Evolutionary conservation across 176 grass and related monocot species (phyloP), one percentile per base, ranked within the genome.

Genomic region (Pontederia paniculata): DNA sequence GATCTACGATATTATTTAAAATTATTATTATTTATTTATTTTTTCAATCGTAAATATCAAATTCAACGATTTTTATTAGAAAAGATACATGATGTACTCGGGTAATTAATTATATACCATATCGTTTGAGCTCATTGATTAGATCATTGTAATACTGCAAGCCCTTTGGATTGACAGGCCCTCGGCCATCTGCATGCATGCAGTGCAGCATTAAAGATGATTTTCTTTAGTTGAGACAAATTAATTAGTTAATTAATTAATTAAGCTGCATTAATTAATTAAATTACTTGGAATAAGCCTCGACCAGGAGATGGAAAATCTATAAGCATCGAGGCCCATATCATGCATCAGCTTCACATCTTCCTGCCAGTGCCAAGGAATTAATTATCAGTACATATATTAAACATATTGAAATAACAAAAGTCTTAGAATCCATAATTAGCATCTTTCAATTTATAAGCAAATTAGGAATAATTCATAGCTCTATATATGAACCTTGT

Each of bases 271-370:
- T n/a, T 11, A 21, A 23, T 22, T 15, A 8, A 50, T 45, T n/a
- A n/a, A 37, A 37, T 37, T 71, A 95, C 84, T 75, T 15, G 81
- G 89, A 59, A 95, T 80, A 45, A 88, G 69, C 52, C 81, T 62
- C 8, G 81, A 62, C 84, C 89, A 88, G 16, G 78, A 70, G 21
- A 95, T 85, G 23, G 84, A 95, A 77, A 95, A 88, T 72, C 84
- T 81, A 55, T 95, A 95, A 0, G 84, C 84, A 50, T 88, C 89
- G 49, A 95, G 63, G 11, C 81, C 70, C 48, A 88, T 85, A n/a
- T 85, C 69, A 58, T 82, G 49, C 84, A 95, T 95, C 17, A 95
- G 74, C 57, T 82, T 85, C 54, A 95, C 84, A 66, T 88, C 89
- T 74, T 85, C 89, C 89, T 95, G 58, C 2, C 10, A 58, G 52